These are phyloP conservation scores for Iris macrosiphon DNA, from an alignment of 106 monocot genomes.

Conservation along the genomic window DNA sequence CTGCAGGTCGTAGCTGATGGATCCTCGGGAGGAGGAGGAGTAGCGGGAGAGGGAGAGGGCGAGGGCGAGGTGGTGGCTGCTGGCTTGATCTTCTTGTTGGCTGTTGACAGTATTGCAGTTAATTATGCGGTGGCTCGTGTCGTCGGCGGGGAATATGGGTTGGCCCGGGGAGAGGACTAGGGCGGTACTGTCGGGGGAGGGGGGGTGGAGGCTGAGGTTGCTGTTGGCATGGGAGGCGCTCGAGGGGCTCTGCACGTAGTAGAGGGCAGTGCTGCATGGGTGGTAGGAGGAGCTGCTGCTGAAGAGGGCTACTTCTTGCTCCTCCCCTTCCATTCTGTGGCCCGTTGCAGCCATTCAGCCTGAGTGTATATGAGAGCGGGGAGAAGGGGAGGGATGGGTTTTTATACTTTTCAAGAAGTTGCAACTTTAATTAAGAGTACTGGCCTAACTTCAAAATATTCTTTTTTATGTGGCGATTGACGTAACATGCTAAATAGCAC, in stretches of 20 bases:
- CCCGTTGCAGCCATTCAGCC: constrained; percentile 11
- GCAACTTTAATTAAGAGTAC: no score
- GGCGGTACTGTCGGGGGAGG: constrained; percentile 19
- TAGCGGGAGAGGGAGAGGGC: constrained; percentile 40
- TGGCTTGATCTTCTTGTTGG: no score
- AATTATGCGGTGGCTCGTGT: no score
- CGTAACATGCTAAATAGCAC: no score
- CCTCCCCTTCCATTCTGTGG: constrained; percentile 9
- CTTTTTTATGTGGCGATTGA: no score
- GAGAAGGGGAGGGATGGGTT: not conserved
- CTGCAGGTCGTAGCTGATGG: constrained; percentile 37
- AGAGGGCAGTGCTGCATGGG: constrained; percentile 33
- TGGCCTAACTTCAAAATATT: no score
- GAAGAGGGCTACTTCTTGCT: constrained; percentile 47
- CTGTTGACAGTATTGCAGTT: not conserved
- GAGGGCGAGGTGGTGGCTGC: constrained; percentile 9
- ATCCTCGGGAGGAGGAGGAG: constrained; percentile 57
- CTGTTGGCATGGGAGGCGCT: constrained; percentile 46
- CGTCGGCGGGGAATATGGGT: constrained; percentile 6
- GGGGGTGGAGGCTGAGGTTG: constrained; percentile 15
- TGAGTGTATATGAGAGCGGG: not conserved
- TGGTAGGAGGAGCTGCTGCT: constrained; percentile 12
- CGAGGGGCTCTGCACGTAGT: constrained; percentile 85
- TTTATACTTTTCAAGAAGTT: no score
- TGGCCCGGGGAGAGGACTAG: constrained; percentile 36